Conservation (phyloP, 306 rosid genomes). For the Ceratonia siliqua region DNA sequence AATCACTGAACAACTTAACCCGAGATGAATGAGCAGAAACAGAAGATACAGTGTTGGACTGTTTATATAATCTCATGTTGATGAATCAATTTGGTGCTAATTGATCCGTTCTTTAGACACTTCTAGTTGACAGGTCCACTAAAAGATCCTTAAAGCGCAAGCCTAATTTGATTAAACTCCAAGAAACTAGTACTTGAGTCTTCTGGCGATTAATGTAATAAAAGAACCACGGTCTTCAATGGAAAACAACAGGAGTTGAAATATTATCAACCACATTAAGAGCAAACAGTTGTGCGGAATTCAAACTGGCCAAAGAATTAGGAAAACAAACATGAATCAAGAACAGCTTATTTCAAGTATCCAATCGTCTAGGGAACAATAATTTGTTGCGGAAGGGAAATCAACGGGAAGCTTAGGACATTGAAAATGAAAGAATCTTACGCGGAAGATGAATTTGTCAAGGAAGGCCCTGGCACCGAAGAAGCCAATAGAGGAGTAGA, state of each 20-base stretch:
- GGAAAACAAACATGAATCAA: conserved; percentile 13
- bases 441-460: conserved; percentile 75
- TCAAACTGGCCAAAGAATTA: not conserved
- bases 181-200: not conserved
- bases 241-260: not conserved
- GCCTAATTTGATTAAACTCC: not conserved
- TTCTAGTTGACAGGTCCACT: not conserved
- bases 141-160: not conserved
- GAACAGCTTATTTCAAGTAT: not conserved
- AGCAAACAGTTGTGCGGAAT: not conserved
- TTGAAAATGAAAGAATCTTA: conserved; percentile 45
- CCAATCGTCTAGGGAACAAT: not conserved
- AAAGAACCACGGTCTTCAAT: not conserved
- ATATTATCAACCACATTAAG: not conserved
- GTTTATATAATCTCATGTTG: too few relatives aligned
- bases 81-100: too few relatives aligned
- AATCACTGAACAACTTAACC: not conserved
- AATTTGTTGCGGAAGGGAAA: not conserved
- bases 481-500: conserved; percentile 63
- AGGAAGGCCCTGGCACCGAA: conserved; percentile 58
- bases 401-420: not conserved
- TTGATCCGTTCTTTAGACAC: not conserved
- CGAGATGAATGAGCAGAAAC: too few relatives aligned
- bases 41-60: too few relatives aligned
- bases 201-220: not conserved